phyloP scores from a whole-genome alignment of 1,284 basidiomycete species.

The Sphaerobolus stellatus region DNA sequence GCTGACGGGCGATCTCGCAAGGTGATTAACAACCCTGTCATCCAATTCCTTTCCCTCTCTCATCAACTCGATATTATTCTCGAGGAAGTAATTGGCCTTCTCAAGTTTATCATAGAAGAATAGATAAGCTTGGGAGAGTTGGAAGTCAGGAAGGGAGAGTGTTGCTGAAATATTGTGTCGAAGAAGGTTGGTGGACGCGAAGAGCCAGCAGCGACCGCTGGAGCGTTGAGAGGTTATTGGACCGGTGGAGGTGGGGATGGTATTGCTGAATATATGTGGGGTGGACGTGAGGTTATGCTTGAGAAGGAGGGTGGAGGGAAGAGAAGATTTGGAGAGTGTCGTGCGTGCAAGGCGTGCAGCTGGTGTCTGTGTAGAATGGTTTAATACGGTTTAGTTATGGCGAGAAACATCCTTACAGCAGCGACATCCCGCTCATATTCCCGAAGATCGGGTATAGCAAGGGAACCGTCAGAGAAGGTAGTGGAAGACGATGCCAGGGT shows the following conservation, averaged over 20 bases:
- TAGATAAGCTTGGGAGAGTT: constrained; percentile 85
- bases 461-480: too few species aligned
- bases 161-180: constrained; percentile 84
- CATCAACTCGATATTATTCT: constrained; percentile 80
- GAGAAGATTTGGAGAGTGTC: constrained; percentile 74
- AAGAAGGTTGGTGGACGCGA: constrained; percentile 86
- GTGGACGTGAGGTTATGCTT: constrained; percentile 49
- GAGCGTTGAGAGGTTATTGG: constrained; percentile 88
- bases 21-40: constrained; percentile 76
- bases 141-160: constrained; percentile 82
- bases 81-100: constrained; percentile 94
- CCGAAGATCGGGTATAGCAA: too few species aligned
- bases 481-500: too few species aligned
- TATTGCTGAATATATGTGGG: constrained; percentile 82
- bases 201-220: constrained; percentile 90
- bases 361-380: too few species aligned
- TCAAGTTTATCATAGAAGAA: constrained; percentile 97
- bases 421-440: too few species aligned
- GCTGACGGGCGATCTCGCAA: constrained; percentile 76
- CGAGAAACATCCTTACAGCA: too few species aligned
- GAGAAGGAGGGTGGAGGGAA: constrained; percentile 63
- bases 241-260: constrained; percentile 75
- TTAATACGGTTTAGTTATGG: too few species aligned
- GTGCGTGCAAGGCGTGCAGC: constrained; percentile 83
- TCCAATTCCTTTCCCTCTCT: constrained; percentile 83